These are phyloP conservation scores for Cochlearia excelsa DNA, from an alignment of 345 rosid genomes.

Conservation along the genomic window DNA sequence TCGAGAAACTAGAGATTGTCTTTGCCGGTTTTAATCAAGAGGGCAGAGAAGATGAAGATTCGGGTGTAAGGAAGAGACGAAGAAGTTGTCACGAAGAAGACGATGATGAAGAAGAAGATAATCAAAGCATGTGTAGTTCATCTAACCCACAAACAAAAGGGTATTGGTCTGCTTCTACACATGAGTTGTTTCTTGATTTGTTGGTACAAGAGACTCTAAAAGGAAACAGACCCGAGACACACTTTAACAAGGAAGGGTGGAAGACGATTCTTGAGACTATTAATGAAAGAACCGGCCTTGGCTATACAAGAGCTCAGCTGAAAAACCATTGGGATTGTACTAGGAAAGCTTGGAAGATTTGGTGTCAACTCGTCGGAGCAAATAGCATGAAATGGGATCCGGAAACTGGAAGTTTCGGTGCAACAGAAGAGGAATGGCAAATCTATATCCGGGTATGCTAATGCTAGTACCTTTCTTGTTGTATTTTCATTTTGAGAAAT, in stretches of 20 bases:
- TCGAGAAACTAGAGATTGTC: slow-evolving; percentile 40
- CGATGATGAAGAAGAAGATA: slow-evolving; percentile 28
- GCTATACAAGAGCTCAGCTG: slow-evolving; percentile 42
- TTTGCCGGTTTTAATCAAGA: slow-evolving; percentile 36
- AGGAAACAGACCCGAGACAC: slow-evolving; percentile 46
- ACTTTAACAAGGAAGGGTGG: slow-evolving; percentile 52
- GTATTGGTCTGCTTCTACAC: slow-evolving; percentile 46
- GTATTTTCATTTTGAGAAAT: not conserved
- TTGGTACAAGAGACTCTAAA: slow-evolving; percentile 43
- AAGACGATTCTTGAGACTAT: slow-evolving; percentile 44
- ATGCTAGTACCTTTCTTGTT: slow-evolving; percentile 4
- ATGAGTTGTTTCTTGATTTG: slow-evolving; percentile 47
- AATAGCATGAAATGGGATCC: slow-evolving; percentile 53
- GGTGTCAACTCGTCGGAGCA: slow-evolving; percentile 46
- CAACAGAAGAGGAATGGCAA: slow-evolving; percentile 46
- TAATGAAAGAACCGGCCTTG: slow-evolving; percentile 38
- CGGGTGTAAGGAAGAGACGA: slow-evolving; percentile 23
- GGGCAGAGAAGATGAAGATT: slow-evolving; percentile 22
- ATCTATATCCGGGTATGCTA: slow-evolving; percentile 36
- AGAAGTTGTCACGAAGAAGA: slow-evolving; percentile 14
- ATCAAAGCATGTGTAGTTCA: slow-evolving; percentile 32
- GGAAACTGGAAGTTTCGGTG: slow-evolving; percentile 40
- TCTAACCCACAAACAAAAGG: slow-evolving; percentile 39
- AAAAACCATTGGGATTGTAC: slow-evolving; percentile 51
- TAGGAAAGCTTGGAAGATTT: slow-evolving; percentile 51